These are phyloP conservation scores for Brassica juncea DNA, from an alignment of 345 rosid species.

Conservation along the genomic window DNA sequence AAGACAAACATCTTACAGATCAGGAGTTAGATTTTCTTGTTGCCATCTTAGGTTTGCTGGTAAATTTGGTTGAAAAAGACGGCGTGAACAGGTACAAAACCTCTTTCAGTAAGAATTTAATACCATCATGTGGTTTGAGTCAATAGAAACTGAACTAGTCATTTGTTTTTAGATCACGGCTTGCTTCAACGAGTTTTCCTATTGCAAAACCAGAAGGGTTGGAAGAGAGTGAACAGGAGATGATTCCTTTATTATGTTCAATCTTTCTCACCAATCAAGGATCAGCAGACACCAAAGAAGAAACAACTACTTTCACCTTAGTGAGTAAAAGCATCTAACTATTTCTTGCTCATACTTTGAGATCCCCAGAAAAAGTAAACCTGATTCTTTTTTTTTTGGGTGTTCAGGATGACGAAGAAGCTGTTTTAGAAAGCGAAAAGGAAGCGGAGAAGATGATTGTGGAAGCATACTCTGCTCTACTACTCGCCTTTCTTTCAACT, in stretches of 20 bases:
- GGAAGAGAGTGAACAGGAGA: conserved; percentile 52
- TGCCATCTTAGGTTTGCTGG: conserved; percentile 88
- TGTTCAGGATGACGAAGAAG: conserved; percentile 75
- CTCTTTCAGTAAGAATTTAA: background rate
- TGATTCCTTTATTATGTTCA: conserved; percentile 79
- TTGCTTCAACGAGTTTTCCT: conserved; percentile 66
- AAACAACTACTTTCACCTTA: conserved; percentile 52
- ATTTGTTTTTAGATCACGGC: conserved; percentile 57
- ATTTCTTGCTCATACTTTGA: conserved; percentile 18
- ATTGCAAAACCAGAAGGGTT: conserved; percentile 55
- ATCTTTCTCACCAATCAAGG: conserved; percentile 81
- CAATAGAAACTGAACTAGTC: background rate
- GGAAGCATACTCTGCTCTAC: conserved; percentile 92
- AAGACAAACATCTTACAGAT: conserved; percentile 64
- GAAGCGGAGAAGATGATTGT: conserved; percentile 99
- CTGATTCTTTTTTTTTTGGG: background rate
- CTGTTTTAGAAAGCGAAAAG: conserved; percentile 85
- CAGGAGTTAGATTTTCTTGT: conserved; percentile 95
- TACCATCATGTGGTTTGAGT: background rate
- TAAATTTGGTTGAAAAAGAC: conserved; percentile 94
- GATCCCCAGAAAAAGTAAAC: conserved; percentile 5
- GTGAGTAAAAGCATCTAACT: conserved; percentile 51
- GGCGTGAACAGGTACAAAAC: conserved; percentile 70
- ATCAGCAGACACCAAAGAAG: conserved; percentile 64
- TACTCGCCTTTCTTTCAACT: conserved; percentile 95